Conservation (phyloP, 2,329 filamentous ascomycete species). For the Fusarium sp. region DNA sequence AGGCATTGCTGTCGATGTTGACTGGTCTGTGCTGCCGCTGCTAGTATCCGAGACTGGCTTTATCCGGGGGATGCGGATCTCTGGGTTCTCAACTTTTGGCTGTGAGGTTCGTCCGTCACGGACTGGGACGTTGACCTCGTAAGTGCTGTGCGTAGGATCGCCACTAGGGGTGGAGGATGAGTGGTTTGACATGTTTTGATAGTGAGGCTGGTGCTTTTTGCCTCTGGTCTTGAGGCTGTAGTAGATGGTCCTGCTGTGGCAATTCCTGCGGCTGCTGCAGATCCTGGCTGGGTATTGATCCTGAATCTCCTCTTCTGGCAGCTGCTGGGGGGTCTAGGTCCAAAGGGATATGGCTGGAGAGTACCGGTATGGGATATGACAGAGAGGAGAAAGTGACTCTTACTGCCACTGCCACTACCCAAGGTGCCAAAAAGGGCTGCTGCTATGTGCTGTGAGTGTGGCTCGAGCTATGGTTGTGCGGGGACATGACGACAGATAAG, state of each 20-base stretch:
- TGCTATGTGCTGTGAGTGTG: conserved; percentile 32
- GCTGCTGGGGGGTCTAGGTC: conserved; percentile 23
- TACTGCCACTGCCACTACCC: conserved; percentile 12
- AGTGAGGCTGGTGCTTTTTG: background rate
- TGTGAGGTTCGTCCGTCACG: conserved; percentile 28
- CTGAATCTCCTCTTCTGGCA: background rate
- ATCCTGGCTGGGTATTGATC: conserved; percentile 10
- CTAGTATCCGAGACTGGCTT: conserved; percentile 51
- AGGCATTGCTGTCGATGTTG: background rate
- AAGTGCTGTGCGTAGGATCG: conserved; percentile 46
- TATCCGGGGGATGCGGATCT: conserved; percentile 57
- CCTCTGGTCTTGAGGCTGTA: background rate
- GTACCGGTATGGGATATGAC: conserved; percentile 17
- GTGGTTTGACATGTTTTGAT: conserved; percentile 15
- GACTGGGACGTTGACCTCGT: conserved; percentile 45
- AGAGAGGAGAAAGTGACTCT: conserved; percentile 23
- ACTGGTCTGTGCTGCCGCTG: conserved; percentile 21
- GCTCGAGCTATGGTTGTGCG: conserved; percentile 38
- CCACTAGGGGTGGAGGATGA: conserved; percentile 35
- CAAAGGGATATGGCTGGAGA: conserved; percentile 9
- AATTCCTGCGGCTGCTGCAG: background rate
- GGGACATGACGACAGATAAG: conserved; percentile 45
- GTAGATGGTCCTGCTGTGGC: conserved; percentile 6
- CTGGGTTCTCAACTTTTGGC: conserved; percentile 34
- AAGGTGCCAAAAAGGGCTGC: conserved; percentile 25